Evolutionary conservation across 1,284 basidiomycete species (phyloP).

Genomic region (Golubevia pallescens): DNA sequence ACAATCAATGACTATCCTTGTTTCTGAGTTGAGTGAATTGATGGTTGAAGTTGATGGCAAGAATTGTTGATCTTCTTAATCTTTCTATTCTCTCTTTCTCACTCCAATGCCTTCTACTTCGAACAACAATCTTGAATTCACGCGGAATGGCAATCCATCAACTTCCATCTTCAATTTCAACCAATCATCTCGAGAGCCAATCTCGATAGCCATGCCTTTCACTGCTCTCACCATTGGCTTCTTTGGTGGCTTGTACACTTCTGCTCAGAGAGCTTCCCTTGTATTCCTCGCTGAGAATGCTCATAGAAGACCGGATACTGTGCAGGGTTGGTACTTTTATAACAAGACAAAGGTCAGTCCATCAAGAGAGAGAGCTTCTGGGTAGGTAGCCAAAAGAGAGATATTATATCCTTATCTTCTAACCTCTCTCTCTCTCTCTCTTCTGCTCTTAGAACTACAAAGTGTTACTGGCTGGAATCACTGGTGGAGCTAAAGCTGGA

Average conservation of each 20-base stretch:
- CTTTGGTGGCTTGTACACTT: constrained; percentile 34
- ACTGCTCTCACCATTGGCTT: constrained; percentile 44
- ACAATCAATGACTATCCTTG: too few relatives aligned
- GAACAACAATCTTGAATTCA: too few relatives aligned
- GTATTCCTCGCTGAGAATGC: constrained; percentile 63
- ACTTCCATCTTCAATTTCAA: too few relatives aligned
- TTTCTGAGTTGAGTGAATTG: too few relatives aligned
- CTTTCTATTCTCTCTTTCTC: too few relatives aligned
- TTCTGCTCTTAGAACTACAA: constrained; percentile 36
- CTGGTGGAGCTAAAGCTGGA: constrained; percentile 38
- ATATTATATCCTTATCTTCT: constrained; percentile 2
- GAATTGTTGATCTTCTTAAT: too few relatives aligned
- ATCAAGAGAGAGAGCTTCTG: not conserved
- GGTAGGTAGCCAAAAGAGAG: not conserved
- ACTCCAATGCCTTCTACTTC: too few relatives aligned
- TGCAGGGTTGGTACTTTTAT: constrained; percentile 64
- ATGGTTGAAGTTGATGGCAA: too few relatives aligned
- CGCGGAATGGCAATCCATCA: too few relatives aligned
- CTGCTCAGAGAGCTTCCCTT: constrained; percentile 34
- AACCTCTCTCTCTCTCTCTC: not conserved
- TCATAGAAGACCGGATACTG: constrained; percentile 53
- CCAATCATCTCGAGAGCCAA: too few relatives aligned
- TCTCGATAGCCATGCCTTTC: constrained; percentile 15
- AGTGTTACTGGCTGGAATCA: constrained; percentile 43
- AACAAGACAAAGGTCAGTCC: constrained; percentile 53